Conservation (phyloP, 1,139 yeast genomes). For the Trichomonascaceae sp. region DNA sequence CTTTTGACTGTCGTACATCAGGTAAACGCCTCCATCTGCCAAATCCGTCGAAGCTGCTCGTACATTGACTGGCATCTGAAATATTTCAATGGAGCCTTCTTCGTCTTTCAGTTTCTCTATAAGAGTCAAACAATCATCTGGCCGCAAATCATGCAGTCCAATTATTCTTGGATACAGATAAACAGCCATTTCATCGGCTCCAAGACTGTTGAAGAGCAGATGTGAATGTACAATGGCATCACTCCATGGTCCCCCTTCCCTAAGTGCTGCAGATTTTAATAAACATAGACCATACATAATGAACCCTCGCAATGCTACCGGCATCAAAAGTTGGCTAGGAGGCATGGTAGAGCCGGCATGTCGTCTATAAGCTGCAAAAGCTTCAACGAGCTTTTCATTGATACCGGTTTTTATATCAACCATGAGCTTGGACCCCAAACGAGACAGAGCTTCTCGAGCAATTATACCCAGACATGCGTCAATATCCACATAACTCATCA, state of each 20-base stretch:
- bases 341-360: conserved; percentile 42
- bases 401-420: conserved; percentile 58
- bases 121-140: conserved; percentile 40
- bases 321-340: conserved; percentile 68
- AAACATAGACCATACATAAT: conserved; percentile 65
- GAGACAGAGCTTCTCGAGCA: conserved; percentile 61
- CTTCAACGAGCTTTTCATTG: conserved; percentile 59
- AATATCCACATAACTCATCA: conserved; percentile 78
- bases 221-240: conserved; percentile 55
- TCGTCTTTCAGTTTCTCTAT: conserved; percentile 29
- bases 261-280: conserved; percentile 60
- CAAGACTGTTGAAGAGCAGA: conserved; percentile 48
- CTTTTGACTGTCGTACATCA: conserved; percentile 63
- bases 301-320: conserved; percentile 70
- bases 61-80: conserved; percentile 46
- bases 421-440: conserved; percentile 51
- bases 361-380: conserved; percentile 69
- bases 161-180: conserved; percentile 77
- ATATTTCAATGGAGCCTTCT: conserved; percentile 36
- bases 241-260: conserved; percentile 36
- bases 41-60: conserved; percentile 43
- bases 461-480: conserved; percentile 72
- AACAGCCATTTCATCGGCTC: conserved; percentile 54
- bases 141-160: conserved; percentile 62
- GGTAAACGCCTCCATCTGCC: conserved; percentile 69